Percentiles rank a stretch among this genome's conserved stretches.
Evolutionary conservation across 176 grass and related monocot genomes (phyloP).

Genomic region (Zizania latifolia): DNA sequence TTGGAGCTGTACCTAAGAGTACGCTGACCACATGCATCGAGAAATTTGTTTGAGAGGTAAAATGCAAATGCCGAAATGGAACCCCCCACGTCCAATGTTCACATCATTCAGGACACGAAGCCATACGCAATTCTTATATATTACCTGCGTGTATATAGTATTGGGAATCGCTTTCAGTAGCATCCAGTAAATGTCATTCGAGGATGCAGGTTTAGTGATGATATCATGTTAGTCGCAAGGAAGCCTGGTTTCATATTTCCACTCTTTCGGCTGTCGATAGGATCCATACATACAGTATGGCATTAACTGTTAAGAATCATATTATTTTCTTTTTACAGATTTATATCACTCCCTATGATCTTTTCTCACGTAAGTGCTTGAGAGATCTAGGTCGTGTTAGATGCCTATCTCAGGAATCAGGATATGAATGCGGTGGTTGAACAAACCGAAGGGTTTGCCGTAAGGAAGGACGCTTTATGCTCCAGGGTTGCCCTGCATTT

Average conservation of each 20-base stretch:
- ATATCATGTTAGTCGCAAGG: not conserved
- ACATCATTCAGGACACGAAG: not conserved
- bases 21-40: conserved; percentile 55
- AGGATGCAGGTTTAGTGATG: not conserved
- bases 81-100: not conserved
- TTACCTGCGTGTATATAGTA: conserved; percentile 8
- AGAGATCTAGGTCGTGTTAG: not conserved
- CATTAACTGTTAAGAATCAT: not conserved
- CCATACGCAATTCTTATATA: conserved; percentile 1
- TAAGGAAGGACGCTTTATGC: too few relatives aligned
- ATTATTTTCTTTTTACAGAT: not conserved
- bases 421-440: not conserved
- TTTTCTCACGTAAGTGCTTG: not conserved
- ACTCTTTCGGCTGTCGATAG: not conserved
- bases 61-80: not conserved
- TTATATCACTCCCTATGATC: not conserved
- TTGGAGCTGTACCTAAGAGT: conserved; percentile 73
- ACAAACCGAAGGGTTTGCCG: not conserved
- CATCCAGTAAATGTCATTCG: conserved; percentile 8
- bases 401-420: too few relatives aligned
- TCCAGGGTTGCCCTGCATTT: not conserved
- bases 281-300: conserved; percentile 10
- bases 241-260: not conserved
- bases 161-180: not conserved
- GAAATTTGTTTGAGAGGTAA: conserved; percentile 46